These are phyloP conservation scores for Eucalyptus leucophloia DNA, from an alignment of 345 rosid genomes.

Conservation along the genomic window DNA sequence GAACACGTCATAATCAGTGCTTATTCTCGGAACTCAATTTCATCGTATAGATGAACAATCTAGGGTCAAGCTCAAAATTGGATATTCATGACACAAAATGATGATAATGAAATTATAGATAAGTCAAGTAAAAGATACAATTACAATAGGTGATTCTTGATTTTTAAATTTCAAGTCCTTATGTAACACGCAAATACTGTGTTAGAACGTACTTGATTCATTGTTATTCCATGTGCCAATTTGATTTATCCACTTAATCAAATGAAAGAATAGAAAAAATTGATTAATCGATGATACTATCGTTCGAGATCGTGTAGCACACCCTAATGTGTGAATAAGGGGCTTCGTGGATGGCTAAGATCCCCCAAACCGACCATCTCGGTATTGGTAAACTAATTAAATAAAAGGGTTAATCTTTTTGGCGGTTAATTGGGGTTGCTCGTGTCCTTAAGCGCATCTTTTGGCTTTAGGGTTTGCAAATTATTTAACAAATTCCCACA, in stretches of 20 bases:
- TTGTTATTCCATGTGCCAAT: background rate
- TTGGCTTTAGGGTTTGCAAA: background rate
- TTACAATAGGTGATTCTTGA: background rate
- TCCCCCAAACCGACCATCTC: background rate
- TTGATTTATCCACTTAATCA: background rate
- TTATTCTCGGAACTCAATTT: background rate
- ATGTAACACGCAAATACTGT: background rate
- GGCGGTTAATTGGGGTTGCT: background rate
- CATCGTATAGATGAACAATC: background rate
- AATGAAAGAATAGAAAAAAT: background rate
- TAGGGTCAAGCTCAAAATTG: background rate
- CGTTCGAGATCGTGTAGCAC: background rate
- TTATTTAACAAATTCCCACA: background rate
- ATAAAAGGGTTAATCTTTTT: background rate
- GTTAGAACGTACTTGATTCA: background rate
- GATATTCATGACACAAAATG: background rate
- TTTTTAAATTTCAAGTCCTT: background rate
- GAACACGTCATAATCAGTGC: rapidly evolving
- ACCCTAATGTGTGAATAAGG: background rate
- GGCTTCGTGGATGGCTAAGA: background rate
- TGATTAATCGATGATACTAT: background rate
- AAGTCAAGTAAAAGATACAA: background rate
- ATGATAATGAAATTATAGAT: background rate
- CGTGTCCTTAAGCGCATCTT: background rate
- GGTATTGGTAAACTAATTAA: background rate